Base-by-base conservation (phyloP, 805 yeast species). In the Nakazawaea populi region DNA sequence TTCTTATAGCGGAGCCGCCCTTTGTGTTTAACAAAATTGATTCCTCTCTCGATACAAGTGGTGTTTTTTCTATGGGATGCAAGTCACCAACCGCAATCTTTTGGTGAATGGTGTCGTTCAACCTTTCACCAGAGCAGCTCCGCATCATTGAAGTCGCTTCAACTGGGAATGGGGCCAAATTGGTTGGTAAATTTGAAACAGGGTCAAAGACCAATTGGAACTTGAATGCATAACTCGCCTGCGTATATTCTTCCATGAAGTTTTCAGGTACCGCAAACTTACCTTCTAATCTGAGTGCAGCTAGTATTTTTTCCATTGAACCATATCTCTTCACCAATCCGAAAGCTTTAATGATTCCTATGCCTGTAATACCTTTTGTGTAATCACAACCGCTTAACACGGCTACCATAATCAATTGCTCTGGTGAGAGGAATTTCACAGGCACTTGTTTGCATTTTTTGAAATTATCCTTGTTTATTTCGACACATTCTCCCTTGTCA, bases 351-450 rank as follows among this genome's bases (percentile, higher is more conserved):
- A 82, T 79, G 8, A 90, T 73, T 0, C 99, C 99, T 12, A 92
- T 74, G 2, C 86, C 85, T 0, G 85, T 78, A 6, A 94, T 72
- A 0, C 99, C 99, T 49, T 81, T 80, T 0, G 97, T 88, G 61
- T 94, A 94, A 65, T 94, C 99, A 68, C 99, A 94, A 0, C 99
- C 99, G n/a, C 96, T 80, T 4, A 94, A 63, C 57, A 91, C 85
- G 1, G 96, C 98, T 67, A 89, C 79, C 41, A 82, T 72, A 44
- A 94, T 73, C 48, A 89, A 64, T 58, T 89, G 88, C 8, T 76
- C 78, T 30, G 70, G 76, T 24, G 75, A 64, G 57, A 84, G 74
- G 5, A 70, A 60, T 0, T 76, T 72, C 40, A 90, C 66, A 6
- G 80, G 76, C 14, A 76, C 65, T 38, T 65, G 69, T 42, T 69